Conservation (phyloP, 179 eudicot genomes). For the Beta macrorhiza region DNA sequence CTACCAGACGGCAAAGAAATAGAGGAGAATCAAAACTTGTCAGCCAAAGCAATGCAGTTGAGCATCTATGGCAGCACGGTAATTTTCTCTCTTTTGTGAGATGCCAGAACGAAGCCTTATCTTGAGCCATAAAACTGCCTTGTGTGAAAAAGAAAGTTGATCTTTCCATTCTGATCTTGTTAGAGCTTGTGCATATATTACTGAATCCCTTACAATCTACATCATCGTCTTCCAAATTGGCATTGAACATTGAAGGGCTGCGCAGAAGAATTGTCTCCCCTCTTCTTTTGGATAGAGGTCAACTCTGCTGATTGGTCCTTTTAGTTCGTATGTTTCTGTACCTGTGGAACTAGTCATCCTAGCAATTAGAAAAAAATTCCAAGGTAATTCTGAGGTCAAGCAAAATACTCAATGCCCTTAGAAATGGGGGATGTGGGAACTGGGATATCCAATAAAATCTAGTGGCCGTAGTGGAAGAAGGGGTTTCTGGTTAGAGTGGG, state of each 20-base stretch:
- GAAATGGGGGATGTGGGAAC: no score
- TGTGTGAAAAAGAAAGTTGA: not conserved
- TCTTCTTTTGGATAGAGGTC: no score
- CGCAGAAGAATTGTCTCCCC: no score
- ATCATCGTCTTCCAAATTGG: not conserved
- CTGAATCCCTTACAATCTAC: not conserved
- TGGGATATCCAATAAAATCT: no score
- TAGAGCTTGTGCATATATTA: not conserved
- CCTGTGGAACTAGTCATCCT: not conserved
- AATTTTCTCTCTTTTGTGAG: slow-evolving; percentile 11
- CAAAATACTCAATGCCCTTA: not conserved
- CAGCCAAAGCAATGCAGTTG: slow-evolving; percentile 75
- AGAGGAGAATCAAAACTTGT: slow-evolving; percentile 38
- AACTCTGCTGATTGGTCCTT: not conserved
- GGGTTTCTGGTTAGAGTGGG: no score
- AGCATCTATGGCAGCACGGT: slow-evolving; percentile 88
- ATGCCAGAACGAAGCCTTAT: not conserved
- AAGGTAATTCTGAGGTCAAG: not conserved
- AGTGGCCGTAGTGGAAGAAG: no score
- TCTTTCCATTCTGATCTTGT: not conserved
- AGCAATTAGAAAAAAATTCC: not conserved
- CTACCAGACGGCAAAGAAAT: slow-evolving; percentile 20
- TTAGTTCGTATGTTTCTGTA: not conserved
- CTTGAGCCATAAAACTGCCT: not conserved
- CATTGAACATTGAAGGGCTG: no score